phyloP scores from a whole-genome alignment of 1,139 yeast species.

The Geotrichum aggregatum region DNA sequence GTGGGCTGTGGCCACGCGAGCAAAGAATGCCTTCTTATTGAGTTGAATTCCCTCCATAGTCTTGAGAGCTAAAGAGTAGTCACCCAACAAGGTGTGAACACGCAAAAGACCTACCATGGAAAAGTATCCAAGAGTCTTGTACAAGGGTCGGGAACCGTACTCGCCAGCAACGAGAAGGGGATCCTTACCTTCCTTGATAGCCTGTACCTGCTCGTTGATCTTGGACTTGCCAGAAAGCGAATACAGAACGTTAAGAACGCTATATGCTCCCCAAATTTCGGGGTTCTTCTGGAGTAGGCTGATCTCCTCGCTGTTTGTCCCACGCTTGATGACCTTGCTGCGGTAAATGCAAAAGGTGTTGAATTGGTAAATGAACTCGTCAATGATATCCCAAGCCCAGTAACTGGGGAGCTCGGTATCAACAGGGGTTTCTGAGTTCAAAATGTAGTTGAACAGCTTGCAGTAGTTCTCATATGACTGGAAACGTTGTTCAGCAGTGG shows the following conservation, averaged over 20 bases:
- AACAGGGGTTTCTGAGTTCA: conserved; percentile 44
- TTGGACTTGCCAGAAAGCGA: conserved; percentile 46
- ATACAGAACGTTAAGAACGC: conserved; percentile 48
- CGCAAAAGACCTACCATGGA: conserved; percentile 47
- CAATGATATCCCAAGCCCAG: conserved; percentile 52
- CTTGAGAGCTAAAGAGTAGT: conserved; percentile 47
- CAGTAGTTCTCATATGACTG: conserved; percentile 50
- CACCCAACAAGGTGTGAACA: conserved; percentile 49
- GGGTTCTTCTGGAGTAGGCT: conserved; percentile 40
- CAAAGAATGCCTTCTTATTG: conserved; percentile 45
- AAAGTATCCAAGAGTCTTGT: conserved; percentile 48
- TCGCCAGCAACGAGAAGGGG: conserved; percentile 43
- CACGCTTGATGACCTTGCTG: conserved; percentile 39
- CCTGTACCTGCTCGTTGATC: conserved; percentile 44
- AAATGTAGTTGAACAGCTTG: conserved; percentile 45
- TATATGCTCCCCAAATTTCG: conserved; percentile 47
- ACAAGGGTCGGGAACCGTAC: conserved; percentile 43
- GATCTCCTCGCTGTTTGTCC: conserved; percentile 38
- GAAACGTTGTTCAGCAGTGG: conserved; percentile 45
- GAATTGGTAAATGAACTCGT: conserved; percentile 51
- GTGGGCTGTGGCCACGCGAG: conserved; percentile 47
- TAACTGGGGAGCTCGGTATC: conserved; percentile 46
- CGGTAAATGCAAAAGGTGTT: conserved; percentile 45
- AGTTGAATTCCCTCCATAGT: conserved; percentile 47
- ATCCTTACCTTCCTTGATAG: conserved; percentile 38